Conservation (phyloP, 2,329 filamentous ascomycete species). For the Curvularia lunata region DNA sequence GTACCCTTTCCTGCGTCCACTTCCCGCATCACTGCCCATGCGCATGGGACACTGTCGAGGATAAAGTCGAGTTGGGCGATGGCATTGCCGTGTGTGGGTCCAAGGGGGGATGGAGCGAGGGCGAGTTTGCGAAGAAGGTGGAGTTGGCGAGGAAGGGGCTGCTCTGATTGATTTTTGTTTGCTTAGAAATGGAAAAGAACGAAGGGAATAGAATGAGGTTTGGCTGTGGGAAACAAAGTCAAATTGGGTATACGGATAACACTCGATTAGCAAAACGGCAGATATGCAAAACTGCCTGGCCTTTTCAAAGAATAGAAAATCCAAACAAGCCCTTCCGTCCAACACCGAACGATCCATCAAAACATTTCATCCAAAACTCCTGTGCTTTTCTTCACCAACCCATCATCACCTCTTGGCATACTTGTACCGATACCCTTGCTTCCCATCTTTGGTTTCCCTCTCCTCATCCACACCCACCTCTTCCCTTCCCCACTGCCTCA, state of each 20-base stretch:
- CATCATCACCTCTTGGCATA: conserved; percentile 27
- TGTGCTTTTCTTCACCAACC: not conserved
- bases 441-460: conserved; percentile 30
- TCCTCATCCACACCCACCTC: conserved; percentile 39
- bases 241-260: not conserved
- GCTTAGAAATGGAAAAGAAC: not conserved
- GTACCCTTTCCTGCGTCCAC: conserved; percentile 91
- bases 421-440: conserved; percentile 41
- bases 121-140: conserved; percentile 76
- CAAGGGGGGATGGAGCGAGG: conserved; percentile 74
- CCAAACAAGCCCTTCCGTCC: not conserved
- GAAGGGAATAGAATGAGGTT: not conserved
- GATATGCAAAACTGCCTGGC: not conserved
- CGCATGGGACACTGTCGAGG: conserved; percentile 70
- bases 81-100: conserved; percentile 76
- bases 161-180: conserved; percentile 54
- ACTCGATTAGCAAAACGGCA: not conserved
- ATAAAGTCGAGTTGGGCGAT: conserved; percentile 73
- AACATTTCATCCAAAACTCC: not conserved
- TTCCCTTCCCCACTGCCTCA: conserved; percentile 48
- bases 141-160: conserved; percentile 81
- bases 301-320: not conserved
- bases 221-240: too few relatives aligned
- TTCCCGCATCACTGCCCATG: conserved; percentile 98
- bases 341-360: not conserved